These are phyloP conservation scores for Blastosporella zonata DNA, from an alignment of 1,284 basidiomycete species.

Conservation along the genomic window DNA sequence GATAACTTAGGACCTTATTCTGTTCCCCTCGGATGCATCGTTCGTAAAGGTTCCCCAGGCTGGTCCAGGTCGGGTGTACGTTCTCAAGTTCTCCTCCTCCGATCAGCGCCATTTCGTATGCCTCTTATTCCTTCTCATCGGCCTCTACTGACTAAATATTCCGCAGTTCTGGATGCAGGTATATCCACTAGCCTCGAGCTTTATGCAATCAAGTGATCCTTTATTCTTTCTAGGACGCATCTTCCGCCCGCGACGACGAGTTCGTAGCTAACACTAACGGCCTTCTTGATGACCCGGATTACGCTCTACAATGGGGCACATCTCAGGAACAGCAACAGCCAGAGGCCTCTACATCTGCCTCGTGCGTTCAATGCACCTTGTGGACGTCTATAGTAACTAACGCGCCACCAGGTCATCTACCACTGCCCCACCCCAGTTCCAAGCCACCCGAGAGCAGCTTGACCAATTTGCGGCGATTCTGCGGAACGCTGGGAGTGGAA, in stretches of 20 bases:
- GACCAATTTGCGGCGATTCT: slow-evolving; percentile 47
- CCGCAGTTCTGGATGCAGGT: slow-evolving; percentile 81
- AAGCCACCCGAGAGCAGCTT: slow-evolving; percentile 44
- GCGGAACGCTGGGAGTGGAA: slow-evolving; percentile 26
- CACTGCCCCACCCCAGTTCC: slow-evolving; percentile 21
- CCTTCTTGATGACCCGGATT: slow-evolving; percentile 61
- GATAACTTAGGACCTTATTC: slow-evolving; percentile 60
- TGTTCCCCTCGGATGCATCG: slow-evolving; percentile 77
- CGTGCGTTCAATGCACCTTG: slow-evolving; percentile 22
- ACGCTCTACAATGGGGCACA: slow-evolving; percentile 55
- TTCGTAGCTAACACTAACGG: slow-evolving; percentile 69
- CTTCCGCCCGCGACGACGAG: slow-evolving; percentile 65
- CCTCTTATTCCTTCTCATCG: slow-evolving; percentile 18
- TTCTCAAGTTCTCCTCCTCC: slow-evolving; percentile 79
- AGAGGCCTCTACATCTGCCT: slow-evolving; percentile 41
- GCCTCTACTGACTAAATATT: slow-evolving; percentile 12
- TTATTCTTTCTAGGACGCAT: slow-evolving; percentile 49
- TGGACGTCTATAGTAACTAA: neutral
- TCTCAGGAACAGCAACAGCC: slow-evolving; percentile 24
- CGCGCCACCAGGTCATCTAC: slow-evolving; percentile 10
- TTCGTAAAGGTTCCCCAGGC: slow-evolving; percentile 67
- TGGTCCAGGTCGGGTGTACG: slow-evolving; percentile 62
- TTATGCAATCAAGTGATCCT: slow-evolving; percentile 1
- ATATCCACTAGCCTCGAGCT: neutral
- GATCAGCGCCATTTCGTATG: slow-evolving; percentile 79